These are phyloP conservation scores for Rubia occidens DNA, from an alignment of 305 asterid genomes.

Conservation along the genomic window DNA sequence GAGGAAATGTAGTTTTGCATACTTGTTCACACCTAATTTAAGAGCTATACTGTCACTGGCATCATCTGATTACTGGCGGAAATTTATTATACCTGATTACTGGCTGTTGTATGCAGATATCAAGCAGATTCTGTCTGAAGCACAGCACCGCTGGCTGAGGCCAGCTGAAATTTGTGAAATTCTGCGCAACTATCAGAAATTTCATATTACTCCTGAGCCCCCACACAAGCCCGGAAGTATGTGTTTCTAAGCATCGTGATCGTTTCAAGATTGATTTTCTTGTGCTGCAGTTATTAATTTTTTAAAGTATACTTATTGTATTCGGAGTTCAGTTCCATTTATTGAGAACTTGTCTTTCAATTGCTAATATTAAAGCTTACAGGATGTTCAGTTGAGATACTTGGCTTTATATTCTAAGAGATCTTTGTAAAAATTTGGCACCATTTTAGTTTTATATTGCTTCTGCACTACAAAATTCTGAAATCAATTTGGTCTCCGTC, in stretches of 20 bases:
- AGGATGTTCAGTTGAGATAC: neutral
- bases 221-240: conserved; percentile 75
- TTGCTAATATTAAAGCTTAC: neutral
- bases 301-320: neutral
- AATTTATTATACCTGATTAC: conserved; percentile 14
- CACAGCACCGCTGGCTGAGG: conserved; percentile 82
- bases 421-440: neutral
- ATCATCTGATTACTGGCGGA: neutral
- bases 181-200: conserved; percentile 52
- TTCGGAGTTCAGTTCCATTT: neutral
- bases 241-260: conserved; percentile 28
- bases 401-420: neutral
- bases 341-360: neutral
- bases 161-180: conserved; percentile 90
- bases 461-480: neutral
- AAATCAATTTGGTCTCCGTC: neutral
- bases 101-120: conserved; percentile 45
- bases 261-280: neutral
- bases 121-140: conserved; percentile 61
- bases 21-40: neutral
- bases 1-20: neutral
- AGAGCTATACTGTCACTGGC: neutral
- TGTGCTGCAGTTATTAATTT: too few relatives aligned
- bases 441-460: neutral
- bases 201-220: conserved; percentile 62